Evolutionary conservation across 257 asterid genomes (phyloP), one percentile per base, ranked within the genome.

Genomic region (Oldenlandia corymbosa): DNA sequence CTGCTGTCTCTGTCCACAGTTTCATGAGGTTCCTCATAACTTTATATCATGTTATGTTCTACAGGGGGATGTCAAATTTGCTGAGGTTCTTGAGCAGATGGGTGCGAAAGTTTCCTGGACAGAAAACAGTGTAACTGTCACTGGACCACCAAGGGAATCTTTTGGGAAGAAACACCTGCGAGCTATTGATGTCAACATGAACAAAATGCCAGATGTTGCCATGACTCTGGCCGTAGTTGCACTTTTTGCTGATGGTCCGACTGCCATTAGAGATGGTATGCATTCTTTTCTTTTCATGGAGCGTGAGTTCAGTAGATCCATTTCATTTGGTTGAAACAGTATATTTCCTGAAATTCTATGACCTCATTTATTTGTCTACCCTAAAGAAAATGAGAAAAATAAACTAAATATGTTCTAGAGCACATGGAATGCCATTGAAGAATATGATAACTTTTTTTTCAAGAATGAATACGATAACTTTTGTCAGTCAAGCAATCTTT

Each of bases 131-230:
- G 99, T 92, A 21, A 89, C 96, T n/a, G 96, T 92, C 37, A 89
- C 78, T 76, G 99, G 99, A 37, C 97, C 99, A 62, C 75, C 80
- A 2, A 79, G 83, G 7, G 76, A 77, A 65, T 72, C 81, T 30
- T 83, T 79, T 34, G 92, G 95, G 66, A 75, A 75, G 79, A 87
- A 83, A 70, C 96, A 82, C 68, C 81, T 93, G 59, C 87, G 72
- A 14, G 94, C 87, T 45, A 51, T 93, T 71, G 99, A 92, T 41
- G 78, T 92, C 55, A 87, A 92, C 89, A 89, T 89, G 99, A 92
- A 92, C 85, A 92, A 89, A 78, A 92, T 89, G 97, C 97, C 97
- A 2, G 99, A 92, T 77, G 99, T 92, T 30, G 99, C 99, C 73
- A 89, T 92, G 99, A 92, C 99, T 65, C 96, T 92, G 69, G 96